Percentiles rank a stretch among this genome's conserved stretches.
Conservation (phyloP, 192 early-diverging fungal genomes). For the Tieghemiomyces parasiticus region DNA sequence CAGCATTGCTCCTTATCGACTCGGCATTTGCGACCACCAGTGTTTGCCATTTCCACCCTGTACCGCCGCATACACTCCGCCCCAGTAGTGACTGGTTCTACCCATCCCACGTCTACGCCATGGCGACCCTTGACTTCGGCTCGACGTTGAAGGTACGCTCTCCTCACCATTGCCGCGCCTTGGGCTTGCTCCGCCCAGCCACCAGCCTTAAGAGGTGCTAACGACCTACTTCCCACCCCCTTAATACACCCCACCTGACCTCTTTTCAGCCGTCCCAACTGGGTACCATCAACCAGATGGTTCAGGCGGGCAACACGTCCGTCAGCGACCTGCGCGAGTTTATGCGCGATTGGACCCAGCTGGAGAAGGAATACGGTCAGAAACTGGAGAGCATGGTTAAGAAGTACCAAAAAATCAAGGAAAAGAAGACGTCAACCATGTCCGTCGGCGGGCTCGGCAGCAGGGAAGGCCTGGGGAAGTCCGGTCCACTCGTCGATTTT, state of each 20-base stretch:
- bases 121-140: no score
- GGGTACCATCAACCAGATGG: background rate
- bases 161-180: no score
- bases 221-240: background rate
- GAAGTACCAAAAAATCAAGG: conserved; percentile 7
- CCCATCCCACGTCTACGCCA: no score
- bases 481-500: background rate
- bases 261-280: background rate
- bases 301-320: conserved; percentile 1
- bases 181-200: no score
- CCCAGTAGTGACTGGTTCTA: no score
- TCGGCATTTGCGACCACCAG: no score
- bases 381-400: conserved; percentile 4
- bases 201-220: no score
- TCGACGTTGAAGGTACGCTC: no score
- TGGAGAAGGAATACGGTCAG: conserved; percentile 7
- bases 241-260: background rate
- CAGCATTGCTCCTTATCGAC: no score
- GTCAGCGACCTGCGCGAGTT: conserved; percentile 4
- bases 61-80: no score
- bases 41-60: no score
- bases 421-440: background rate
- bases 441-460: background rate
- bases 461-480: background rate
- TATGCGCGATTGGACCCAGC: background rate